Conservation (phyloP, 257 asterid species). For the Leonotis leonurus region DNA sequence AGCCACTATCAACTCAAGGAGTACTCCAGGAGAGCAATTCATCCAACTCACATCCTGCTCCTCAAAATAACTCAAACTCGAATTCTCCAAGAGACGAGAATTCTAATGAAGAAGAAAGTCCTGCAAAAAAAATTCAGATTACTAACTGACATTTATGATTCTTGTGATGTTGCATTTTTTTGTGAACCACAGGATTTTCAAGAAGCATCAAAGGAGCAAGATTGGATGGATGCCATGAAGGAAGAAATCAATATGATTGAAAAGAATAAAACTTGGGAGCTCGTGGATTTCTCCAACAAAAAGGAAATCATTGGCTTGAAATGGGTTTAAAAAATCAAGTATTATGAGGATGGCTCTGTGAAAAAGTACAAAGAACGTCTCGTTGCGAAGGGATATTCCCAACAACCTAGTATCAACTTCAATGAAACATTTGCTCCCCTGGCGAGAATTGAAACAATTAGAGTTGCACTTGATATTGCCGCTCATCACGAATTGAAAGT, state of each 20-base stretch:
- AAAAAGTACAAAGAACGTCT: no score
- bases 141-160: background rate
- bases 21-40: no score
- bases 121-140: background rate
- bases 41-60: no score
- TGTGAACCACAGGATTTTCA: background rate
- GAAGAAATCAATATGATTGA: constrained; percentile 1
- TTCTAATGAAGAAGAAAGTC: background rate
- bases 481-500: background rate
- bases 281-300: background rate
- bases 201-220: background rate
- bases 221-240: background rate
- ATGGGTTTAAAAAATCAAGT: no score
- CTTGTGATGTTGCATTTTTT: background rate
- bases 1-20: no score
- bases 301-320: background rate
- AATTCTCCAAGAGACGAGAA: no score
- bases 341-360: no score
- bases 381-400: no score
- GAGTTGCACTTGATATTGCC: background rate
- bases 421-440: background rate
- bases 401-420: background rate
- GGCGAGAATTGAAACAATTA: background rate
- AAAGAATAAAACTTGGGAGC: constrained; percentile 2
- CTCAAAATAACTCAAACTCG: no score